Percentiles rank a stretch among this genome's conserved stretches.
These are phyloP conservation scores for Colletotrichum coccodes DNA, from an alignment of 2,329 filamentous ascomycete genomes.

Conservation along the genomic window DNA sequence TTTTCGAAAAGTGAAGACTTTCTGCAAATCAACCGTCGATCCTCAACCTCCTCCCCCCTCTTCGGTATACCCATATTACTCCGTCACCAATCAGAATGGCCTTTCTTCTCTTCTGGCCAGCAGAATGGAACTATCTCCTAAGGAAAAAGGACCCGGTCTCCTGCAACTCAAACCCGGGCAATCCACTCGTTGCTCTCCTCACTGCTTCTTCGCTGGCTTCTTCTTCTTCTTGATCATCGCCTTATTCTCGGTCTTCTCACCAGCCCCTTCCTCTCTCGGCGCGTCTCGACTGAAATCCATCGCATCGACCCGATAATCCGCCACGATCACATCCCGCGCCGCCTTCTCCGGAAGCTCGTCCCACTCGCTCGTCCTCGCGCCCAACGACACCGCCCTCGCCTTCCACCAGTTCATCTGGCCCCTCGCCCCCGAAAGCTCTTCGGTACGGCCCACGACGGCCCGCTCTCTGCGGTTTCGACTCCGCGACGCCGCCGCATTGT, in stretches of 20 bases:
- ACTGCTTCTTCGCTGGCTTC: background rate
- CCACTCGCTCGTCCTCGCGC: background rate
- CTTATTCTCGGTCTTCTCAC: background rate
- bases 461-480: slow-evolving; percentile 37
- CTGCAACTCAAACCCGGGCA: no score
- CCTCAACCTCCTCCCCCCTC: no score
- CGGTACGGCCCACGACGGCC: slow-evolving; percentile 37
- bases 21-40: no score
- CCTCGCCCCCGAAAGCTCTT: slow-evolving; percentile 37
- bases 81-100: no score
- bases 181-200: no score
- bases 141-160: no score
- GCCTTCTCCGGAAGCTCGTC: background rate
- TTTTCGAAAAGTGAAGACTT: no score
- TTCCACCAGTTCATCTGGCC: background rate
- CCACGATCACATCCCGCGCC: background rate
- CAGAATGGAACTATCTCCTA: no score
- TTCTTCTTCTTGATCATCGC: background rate
- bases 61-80: no score
- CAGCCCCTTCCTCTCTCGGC: background rate
- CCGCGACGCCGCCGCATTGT: slow-evolving; percentile 51
- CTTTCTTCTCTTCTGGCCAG: no score
- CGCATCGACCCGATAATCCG: background rate
- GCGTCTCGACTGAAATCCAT: background rate
- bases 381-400: background rate